Evolutionary conservation across 352 stramenopile species (phyloP).

Genomic region (Phytophthora palmivora): DNA sequence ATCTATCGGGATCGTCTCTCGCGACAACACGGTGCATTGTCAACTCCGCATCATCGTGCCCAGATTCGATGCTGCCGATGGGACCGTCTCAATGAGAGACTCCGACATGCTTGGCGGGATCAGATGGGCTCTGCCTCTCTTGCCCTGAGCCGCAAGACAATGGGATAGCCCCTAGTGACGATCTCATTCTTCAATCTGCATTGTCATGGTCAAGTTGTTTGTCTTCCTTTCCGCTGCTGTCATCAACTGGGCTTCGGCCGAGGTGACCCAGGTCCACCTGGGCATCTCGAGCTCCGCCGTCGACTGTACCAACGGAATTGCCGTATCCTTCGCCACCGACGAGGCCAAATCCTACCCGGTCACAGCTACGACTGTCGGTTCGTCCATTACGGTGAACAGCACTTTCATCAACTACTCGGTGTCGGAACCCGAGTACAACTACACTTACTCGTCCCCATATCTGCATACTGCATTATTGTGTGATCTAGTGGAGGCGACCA

Average conservation of each 20-base stretch:
- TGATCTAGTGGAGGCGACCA: slow-evolving; percentile 42
- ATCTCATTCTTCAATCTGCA: slow-evolving; percentile 34
- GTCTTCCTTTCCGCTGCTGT: slow-evolving; percentile 19
- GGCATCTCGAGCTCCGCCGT: slow-evolving; percentile 39
- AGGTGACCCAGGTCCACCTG: slow-evolving; percentile 59
- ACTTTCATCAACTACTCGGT: slow-evolving; percentile 48
- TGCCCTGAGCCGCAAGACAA: slow-evolving; percentile 1
- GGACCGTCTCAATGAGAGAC: slow-evolving; percentile 22
- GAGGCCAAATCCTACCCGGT: slow-evolving; percentile 38
- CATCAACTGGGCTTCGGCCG: slow-evolving; percentile 33
- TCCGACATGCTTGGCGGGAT: slow-evolving; percentile 4
- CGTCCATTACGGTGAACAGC: slow-evolving; percentile 31
- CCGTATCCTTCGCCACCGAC: slow-evolving; percentile 49
- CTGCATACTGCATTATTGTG: slow-evolving; percentile 62
- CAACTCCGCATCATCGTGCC: slow-evolving; percentile 1
- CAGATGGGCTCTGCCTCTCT: slow-evolving; percentile 28
- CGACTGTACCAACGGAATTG: slow-evolving; percentile 45
- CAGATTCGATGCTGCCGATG: slow-evolving; percentile 11
- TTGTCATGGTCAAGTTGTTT: slow-evolving; percentile 29
- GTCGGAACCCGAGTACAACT: slow-evolving; percentile 49
- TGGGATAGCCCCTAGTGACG: slow-evolving; percentile 14
- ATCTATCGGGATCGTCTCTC: slow-evolving; percentile 21
- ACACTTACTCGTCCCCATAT: slow-evolving; percentile 56
- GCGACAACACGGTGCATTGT: neutral
- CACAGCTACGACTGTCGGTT: slow-evolving; percentile 27